phyloP scores from a whole-genome alignment of 306 rosid species.

The Glycine tomentella region DNA sequence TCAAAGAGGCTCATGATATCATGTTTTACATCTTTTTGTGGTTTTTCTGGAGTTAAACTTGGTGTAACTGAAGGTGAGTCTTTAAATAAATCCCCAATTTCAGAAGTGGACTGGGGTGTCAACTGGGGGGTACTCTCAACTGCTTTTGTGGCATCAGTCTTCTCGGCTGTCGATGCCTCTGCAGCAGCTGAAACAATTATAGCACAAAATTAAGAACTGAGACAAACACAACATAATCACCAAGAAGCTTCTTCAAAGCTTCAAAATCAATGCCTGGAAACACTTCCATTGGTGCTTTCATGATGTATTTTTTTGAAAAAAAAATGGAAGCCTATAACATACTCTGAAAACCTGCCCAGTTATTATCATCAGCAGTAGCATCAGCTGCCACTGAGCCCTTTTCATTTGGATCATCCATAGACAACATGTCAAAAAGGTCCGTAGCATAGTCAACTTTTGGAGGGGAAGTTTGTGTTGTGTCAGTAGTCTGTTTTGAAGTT shows the following conservation, averaged over 20 bases:
- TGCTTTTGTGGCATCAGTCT: constrained; percentile 56
- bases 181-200: constrained; percentile 74
- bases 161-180: constrained; percentile 62
- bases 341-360: constrained; percentile 99
- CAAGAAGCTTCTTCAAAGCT: constrained; percentile 38
- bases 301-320: not conserved
- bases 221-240: constrained; percentile 25
- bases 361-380: constrained; percentile 65
- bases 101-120: no score
- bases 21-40: constrained; percentile 79
- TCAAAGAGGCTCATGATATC: constrained; percentile 98
- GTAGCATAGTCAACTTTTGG: constrained; percentile 92
- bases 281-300: constrained; percentile 26
- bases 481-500: constrained; percentile 63
- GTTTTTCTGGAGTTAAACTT: constrained; percentile 59
- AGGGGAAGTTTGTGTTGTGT: constrained; percentile 55
- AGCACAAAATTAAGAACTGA: constrained; percentile 40
- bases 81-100: constrained; percentile 79
- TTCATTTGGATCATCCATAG: constrained; percentile 78
- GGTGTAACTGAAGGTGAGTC: constrained; percentile 67
- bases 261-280: constrained; percentile 31
- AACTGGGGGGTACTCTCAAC: constrained; percentile 62
- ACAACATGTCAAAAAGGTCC: constrained; percentile 90
- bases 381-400: constrained; percentile 65
- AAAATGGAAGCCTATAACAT: constrained; percentile 45